Evolutionary conservation across 495 filamentous ascomycete genomes (phyloP), one percentile per base, ranked within the genome.

Genomic region (Aspergillus cristatus): DNA sequence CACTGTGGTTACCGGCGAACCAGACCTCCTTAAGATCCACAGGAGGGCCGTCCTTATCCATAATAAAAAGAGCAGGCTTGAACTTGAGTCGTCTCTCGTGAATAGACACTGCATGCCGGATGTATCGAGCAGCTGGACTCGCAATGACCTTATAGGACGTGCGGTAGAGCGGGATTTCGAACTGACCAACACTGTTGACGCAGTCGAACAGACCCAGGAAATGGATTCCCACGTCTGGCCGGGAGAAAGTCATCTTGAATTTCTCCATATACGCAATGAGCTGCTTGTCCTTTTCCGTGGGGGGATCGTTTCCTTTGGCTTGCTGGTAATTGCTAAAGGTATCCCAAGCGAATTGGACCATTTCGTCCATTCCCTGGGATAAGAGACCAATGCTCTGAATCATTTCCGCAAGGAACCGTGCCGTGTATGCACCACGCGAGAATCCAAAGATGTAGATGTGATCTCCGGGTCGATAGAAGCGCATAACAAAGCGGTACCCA

Each of bases 401-500:
- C 86, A 90, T 90, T 48, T 90, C 83, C 1, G 83, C 77, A 1
- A 90, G 65, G 47, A 89, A 88, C 14, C 84, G 75, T 3, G 85
- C 85, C 7, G 82, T 83, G 48, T 88, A 93, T 10, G 83, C 79
- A 7, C 86, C 86, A 5, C 85, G 74, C 2, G 75, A 80, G 67
- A 90, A 93, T 12, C 86, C 86, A 37, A 90, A 88, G 43, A 90
- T 72, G 40, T 66, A 76, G 24, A 89, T 84, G 42, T 84, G 72
- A 40, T 87, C 79, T 1, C 82, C 84, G 0, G 72, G 66, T 8
- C 64, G 57, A 54, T 90, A 90, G 54, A 83, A 84, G n/a, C 81
- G 74, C 85, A 93, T 93, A n/a, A 90, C 61, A 51, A 89, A 90
- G 38, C 78, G 78, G 54, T 93, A 93, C 3, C 82, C 84, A 2